A percentile compares a stretch with the other conserved stretches of the same genome.
phyloP scores from a whole-genome alignment of 2,329 filamentous ascomycete species.

The Phialocephala sp. region DNA sequence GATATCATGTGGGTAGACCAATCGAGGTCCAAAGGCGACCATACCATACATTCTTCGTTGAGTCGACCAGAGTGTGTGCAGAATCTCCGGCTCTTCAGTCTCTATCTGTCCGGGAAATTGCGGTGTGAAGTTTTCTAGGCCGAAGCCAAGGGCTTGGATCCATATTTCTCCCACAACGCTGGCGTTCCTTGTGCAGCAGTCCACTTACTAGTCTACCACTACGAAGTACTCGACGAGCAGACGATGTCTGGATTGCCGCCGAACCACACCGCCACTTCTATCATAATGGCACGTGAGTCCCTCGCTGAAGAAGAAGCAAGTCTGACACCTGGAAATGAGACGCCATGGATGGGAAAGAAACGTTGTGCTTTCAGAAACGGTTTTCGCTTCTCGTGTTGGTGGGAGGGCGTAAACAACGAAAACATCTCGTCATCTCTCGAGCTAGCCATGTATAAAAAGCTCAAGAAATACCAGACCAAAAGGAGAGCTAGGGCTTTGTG shows the following conservation, averaged over 20 bases:
- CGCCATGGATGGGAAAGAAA: background rate
- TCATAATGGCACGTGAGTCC: background rate
- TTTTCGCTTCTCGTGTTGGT: too few relatives aligned
- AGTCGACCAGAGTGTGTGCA: background rate
- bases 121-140: slow-evolving; percentile 1
- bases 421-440: too few relatives aligned
- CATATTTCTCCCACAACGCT: background rate
- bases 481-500: too few relatives aligned
- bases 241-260: background rate
- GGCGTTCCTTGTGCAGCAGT: slow-evolving; percentile 11
- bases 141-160: slow-evolving; percentile 8
- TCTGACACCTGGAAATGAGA: background rate
- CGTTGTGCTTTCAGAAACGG: background rate
- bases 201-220: too few relatives aligned
- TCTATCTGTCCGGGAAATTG: slow-evolving; percentile 1
- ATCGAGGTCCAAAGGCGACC: background rate
- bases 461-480: too few relatives aligned
- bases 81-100: background rate
- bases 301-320: background rate
- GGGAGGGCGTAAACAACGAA: too few relatives aligned
- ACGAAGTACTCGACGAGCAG: too few relatives aligned
- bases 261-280: background rate
- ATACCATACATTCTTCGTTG: background rate
- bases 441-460: too few relatives aligned
- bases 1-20: background rate